Evolutionary conservation across 2,329 filamentous ascomycete genomes (phyloP).

Genomic region (Fusarium sp.): DNA sequence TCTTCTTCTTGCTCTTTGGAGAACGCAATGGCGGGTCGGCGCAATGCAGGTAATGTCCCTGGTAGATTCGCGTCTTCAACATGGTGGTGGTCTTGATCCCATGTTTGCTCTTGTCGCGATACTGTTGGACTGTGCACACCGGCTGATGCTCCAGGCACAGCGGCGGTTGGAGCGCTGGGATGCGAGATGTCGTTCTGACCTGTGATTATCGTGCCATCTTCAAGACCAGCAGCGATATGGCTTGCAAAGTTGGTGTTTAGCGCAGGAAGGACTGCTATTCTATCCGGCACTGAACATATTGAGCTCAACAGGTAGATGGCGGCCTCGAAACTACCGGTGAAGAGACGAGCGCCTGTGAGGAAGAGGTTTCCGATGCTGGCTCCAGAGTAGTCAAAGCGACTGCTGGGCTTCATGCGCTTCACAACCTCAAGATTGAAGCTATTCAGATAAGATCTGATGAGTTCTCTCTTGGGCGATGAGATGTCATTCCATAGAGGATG

Average conservation of each 20-base stretch:
- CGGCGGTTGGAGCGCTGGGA: constrained; percentile 72
- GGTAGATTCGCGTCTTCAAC: constrained; percentile 85
- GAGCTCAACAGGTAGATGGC: constrained; percentile 90
- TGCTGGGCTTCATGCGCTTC: constrained; percentile 77
- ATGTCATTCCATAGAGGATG: constrained; percentile 80
- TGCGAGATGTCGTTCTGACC: constrained; percentile 95
- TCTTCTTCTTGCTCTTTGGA: constrained; percentile 81
- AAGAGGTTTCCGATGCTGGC: constrained; percentile 84
- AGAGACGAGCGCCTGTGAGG: constrained; percentile 85
- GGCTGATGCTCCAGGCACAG: constrained; percentile 46
- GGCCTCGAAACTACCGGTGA: constrained; percentile 91
- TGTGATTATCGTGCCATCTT: constrained; percentile 80
- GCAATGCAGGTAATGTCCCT: constrained; percentile 81
- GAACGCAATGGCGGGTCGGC: constrained; percentile 84
- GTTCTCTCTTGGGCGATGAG: constrained; percentile 76
- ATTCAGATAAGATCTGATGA: constrained; percentile 82
- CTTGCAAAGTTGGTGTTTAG: constrained; percentile 96
- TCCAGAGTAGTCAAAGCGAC: constrained; percentile 80
- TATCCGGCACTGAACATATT: constrained; percentile 83
- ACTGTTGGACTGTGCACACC: constrained; percentile 45
- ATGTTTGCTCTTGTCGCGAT: constrained; percentile 56
- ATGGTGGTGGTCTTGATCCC: constrained; percentile 69
- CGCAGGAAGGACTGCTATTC: constrained; percentile 83
- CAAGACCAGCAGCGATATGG: constrained; percentile 87
- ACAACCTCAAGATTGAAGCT: constrained; percentile 81